phyloP scores from a whole-genome alignment of 2,329 filamentous ascomycete genomes.

The Biscogniauxia sp. region DNA sequence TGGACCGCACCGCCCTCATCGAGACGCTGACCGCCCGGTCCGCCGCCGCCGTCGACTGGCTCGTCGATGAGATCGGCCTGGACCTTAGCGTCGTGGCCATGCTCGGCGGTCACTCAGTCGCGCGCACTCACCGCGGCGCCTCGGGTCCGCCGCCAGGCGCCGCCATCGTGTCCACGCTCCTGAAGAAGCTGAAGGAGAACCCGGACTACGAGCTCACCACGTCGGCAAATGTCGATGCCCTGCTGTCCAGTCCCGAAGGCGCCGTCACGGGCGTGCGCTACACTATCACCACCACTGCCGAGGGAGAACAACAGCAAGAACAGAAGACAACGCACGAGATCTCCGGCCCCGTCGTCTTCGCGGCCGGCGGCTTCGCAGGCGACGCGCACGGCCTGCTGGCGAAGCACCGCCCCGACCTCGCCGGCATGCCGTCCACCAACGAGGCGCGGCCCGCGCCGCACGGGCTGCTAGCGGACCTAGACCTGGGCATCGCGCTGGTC shows the following conservation, averaged over 20 bases:
- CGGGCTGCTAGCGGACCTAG: conserved; percentile 35
- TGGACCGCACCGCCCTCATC: conserved; percentile 45
- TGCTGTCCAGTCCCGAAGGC: conserved; percentile 33
- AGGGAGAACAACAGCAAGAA: conserved; percentile 13
- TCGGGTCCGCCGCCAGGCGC: conserved; percentile 57
- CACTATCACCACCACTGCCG: conserved; percentile 4
- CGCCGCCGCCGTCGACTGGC: conserved; percentile 52
- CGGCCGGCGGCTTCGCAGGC: conserved; percentile 61
- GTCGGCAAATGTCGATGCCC: conserved; percentile 49
- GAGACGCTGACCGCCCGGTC: conserved; percentile 47
- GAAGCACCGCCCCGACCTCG: conserved; percentile 56
- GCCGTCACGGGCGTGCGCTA: conserved; percentile 54
- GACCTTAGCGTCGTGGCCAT: conserved; percentile 58
- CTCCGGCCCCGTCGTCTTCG: conserved; percentile 56
- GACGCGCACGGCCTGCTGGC: conserved; percentile 57
- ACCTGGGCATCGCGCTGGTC: conserved; percentile 41
- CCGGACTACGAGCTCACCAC: conserved; percentile 52
- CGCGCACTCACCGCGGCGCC: conserved; percentile 57
- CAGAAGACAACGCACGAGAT: conserved; percentile 35
- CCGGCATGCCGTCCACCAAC: conserved; percentile 61
- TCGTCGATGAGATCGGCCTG: conserved; percentile 54
- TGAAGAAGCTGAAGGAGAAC: conserved; percentile 49
- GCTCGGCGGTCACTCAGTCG: conserved; percentile 56
- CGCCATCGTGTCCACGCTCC: conserved; percentile 53
- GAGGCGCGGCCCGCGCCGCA: conserved; percentile 56